Evolutionary conservation across 768 basidiomycete genomes (phyloP).

Genomic region (Gymnopilus dilepis): DNA sequence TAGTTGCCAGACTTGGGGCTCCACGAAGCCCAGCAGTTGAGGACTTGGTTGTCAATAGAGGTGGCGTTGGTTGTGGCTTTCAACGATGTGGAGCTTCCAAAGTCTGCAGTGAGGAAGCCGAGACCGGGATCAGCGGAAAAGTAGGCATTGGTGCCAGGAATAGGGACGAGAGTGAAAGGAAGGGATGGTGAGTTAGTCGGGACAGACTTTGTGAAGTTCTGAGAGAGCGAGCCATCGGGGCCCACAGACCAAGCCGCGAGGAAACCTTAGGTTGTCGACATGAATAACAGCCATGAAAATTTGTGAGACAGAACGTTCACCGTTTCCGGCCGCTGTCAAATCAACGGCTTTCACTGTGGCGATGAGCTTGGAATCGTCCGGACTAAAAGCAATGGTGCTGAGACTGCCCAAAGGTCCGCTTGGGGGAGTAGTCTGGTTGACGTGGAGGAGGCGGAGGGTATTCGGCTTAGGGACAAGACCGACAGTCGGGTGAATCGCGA

Average conservation of each 20-base stretch:
- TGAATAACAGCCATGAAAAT: not conserved
- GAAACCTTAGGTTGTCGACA: not conserved
- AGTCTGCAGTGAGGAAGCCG: not conserved
- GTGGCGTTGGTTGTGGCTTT: not conserved
- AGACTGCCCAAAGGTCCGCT: slow-evolving; percentile 50
- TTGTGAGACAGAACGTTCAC: not conserved
- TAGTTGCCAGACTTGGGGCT: not conserved
- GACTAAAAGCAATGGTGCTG: slow-evolving; percentile 51
- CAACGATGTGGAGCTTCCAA: not conserved
- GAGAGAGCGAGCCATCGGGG: slow-evolving; percentile 3
- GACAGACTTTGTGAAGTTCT: not conserved
- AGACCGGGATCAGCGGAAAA: not conserved
- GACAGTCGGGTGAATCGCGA: slow-evolving; percentile 41
- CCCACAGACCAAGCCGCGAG: slow-evolving; percentile 6
- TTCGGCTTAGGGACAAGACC: slow-evolving; percentile 46
- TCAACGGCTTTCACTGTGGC: slow-evolving; percentile 39
- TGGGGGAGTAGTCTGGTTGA: slow-evolving; percentile 58
- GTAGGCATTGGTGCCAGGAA: slow-evolving; percentile 2
- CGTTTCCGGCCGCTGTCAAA: not conserved
- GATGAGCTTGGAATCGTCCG: slow-evolving; percentile 48
- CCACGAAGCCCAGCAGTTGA: not conserved
- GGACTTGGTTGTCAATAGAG: not conserved
- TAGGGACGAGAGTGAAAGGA: not conserved
- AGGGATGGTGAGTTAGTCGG: not conserved
- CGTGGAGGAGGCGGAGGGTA: slow-evolving; percentile 45